phyloP scores from a whole-genome alignment of 73 alveolate species.

The Strombidium stylifer region DNA sequence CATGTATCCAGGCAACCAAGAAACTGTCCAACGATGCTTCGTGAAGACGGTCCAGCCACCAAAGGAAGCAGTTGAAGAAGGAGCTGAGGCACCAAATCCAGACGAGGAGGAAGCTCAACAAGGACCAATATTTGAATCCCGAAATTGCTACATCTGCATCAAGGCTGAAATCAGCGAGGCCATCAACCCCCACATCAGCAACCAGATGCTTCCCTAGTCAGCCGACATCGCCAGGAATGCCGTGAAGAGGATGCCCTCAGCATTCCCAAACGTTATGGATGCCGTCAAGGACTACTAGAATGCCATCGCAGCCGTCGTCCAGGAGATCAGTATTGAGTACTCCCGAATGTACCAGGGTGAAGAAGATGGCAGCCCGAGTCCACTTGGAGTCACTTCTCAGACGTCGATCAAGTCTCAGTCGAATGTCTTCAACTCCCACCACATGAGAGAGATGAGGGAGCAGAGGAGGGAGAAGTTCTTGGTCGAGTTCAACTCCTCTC shows the following conservation, averaged over 20 bases:
- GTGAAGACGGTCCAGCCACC: not conserved
- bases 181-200: slow-evolving; percentile 12
- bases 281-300: slow-evolving; percentile 35
- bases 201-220: not conserved
- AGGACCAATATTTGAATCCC: slow-evolving; percentile 33
- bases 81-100: too few relatives aligned
- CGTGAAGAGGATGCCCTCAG: not conserved
- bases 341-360: slow-evolving; percentile 25
- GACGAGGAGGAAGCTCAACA: not conserved
- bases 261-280: slow-evolving; percentile 18
- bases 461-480: slow-evolving; percentile 84
- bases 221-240: not conserved
- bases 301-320: slow-evolving; percentile 5
- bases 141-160: slow-evolving; percentile 26
- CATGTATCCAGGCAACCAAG: slow-evolving; percentile 15
- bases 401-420: not conserved
- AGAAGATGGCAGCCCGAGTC: slow-evolving; percentile 2
- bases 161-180: slow-evolving; percentile 1
- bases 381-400: not conserved
- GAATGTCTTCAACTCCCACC: slow-evolving; percentile 1
- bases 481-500: slow-evolving; percentile 83
- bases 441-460: slow-evolving; percentile 67
- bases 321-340: slow-evolving; percentile 38
- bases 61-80: slow-evolving; percentile 11
- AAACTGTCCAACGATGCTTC: too few relatives aligned